A percentile compares a stretch with the other conserved stretches of the same genome.
These are phyloP conservation scores for Saccharomycopsis fermentans DNA, from an alignment of 805 yeast genomes.

Conservation along the genomic window DNA sequence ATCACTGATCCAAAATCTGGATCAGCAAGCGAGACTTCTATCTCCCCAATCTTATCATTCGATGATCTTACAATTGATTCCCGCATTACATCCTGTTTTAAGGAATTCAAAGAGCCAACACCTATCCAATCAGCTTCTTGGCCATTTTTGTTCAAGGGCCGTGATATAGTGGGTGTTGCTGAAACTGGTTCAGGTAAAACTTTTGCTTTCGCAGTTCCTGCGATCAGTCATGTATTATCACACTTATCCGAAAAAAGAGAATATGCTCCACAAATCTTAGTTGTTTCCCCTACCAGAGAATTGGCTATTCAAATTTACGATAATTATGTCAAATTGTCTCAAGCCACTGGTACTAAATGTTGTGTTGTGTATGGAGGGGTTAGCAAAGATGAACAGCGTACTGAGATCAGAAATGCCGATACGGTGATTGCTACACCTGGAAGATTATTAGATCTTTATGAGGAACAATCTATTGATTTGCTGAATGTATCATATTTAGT, in stretches of 20 bases:
- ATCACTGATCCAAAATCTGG: slow-evolving; percentile 54
- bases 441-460: slow-evolving; percentile 78
- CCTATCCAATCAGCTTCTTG: slow-evolving; percentile 93
- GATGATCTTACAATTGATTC: slow-evolving; percentile 46
- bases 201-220: slow-evolving; percentile 95
- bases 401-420: slow-evolving; percentile 52
- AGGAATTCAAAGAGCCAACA: slow-evolving; percentile 80
- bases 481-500: slow-evolving; percentile 66
- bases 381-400: slow-evolving; percentile 84
- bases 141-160: slow-evolving; percentile 74
- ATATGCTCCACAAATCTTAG: slow-evolving; percentile 45
- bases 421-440: slow-evolving; percentile 98
- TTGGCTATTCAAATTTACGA: slow-evolving; percentile 90
- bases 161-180: slow-evolving; percentile 94
- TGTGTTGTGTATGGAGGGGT: slow-evolving; percentile 97
- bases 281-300: slow-evolving; percentile 95
- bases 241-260: slow-evolving; percentile 36
- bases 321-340: slow-evolving; percentile 57
- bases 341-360: slow-evolving; percentile 51
- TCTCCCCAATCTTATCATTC: slow-evolving; percentile 66
- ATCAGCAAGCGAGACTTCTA: slow-evolving; percentile 21
- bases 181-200: slow-evolving; percentile 98
- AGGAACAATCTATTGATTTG: slow-evolving; percentile 75
- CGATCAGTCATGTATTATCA: slow-evolving; percentile 56
- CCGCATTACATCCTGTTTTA: slow-evolving; percentile 48